Base-by-base conservation (phyloP, 1,284 basidiomycete genomes). In the Leccinum subfulvum region DNA sequence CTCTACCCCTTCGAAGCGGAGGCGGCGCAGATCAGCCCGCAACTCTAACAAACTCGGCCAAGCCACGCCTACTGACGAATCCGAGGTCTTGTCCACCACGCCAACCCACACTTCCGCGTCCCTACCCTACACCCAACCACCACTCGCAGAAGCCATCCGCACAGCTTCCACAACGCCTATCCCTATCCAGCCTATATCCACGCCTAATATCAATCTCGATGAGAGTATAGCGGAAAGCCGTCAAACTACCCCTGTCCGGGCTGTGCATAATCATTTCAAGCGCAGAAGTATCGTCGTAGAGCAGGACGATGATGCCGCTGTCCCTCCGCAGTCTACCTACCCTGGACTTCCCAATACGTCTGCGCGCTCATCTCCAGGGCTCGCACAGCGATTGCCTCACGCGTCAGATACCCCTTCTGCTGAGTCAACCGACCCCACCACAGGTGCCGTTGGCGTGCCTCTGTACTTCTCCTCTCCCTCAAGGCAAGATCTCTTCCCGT, bases 251-350 rank as follows among this genome's bases (percentile, higher is more conserved):
- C 71, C 72, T 68, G 75, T 71, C 57, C 79, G 70, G 51, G 68
- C 67, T 44, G 70, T 63, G 60, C 73, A 66, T 64, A 76, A 67
- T 68, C 78, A 69, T 18, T 76, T 76, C 64, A 82, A 86, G 56
- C 79, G 88, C 59, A 80, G 89, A 68, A 88, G 89, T 69, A 82
- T 89, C 18, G 78, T 92, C 1, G 81, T 92, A 51, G 89, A 90
- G 71, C 87, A 90, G 57, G 88, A 88, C 41, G 78, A 83, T 18
- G 80, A 81, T 62, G 74, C 76, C 13, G 69, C 62, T 57, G 68
- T 72, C 53, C 77, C 74, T 66, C 78, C 70, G 65, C 77, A 73
- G 47, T 76, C 75, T 35, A 73, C 75, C 55, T 70, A 70, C 61
- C 68, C 68, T 53, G 74, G 70, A 30, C 73, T 76, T 37, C 81